phyloP scores from a whole-genome alignment of 768 basidiomycete genomes.

The Tephrocybe sp. region DNA sequence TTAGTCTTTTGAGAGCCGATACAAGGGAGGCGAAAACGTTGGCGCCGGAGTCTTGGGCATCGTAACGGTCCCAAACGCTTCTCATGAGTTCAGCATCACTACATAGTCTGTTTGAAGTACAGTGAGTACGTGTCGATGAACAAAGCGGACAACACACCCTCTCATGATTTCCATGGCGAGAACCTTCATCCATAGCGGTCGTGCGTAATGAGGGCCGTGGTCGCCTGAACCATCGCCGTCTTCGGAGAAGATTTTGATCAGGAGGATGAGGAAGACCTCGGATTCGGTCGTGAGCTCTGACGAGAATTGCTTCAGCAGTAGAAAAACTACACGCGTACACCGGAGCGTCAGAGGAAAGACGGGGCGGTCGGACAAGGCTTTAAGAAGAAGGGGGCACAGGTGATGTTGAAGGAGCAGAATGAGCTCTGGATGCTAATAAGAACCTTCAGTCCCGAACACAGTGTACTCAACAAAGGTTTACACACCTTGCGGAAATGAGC shows the following conservation, averaged over 20 bases:
- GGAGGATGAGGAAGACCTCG: conserved; percentile 80
- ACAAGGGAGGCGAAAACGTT: conserved; percentile 79
- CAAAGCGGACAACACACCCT: conserved; percentile 47
- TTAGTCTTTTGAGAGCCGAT: conserved; percentile 79
- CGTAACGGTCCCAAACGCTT: conserved; percentile 78
- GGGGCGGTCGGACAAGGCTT: conserved; percentile 78
- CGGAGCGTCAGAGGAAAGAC: conserved; percentile 88
- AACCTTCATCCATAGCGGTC: conserved; percentile 86
- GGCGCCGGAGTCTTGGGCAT: conserved; percentile 58
- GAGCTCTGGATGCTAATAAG: conserved; percentile 71
- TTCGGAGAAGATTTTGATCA: conserved; percentile 64
- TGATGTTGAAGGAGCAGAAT: conserved; percentile 86
- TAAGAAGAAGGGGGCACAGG: conserved; percentile 87
- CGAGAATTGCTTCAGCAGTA: conserved; percentile 90
- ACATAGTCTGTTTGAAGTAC: conserved; percentile 52
- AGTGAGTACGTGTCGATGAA: background rate
- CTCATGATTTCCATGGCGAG: conserved; percentile 92
- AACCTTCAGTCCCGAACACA: no score
- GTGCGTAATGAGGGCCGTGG: conserved; percentile 33
- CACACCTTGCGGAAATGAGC: conserved; percentile 78
- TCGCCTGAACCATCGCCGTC: conserved; percentile 35
- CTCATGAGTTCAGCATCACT: conserved; percentile 79
- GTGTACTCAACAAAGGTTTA: conserved; percentile 7
- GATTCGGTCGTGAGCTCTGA: conserved; percentile 78
- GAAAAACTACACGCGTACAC: conserved; percentile 90